A percentile compares a stretch with the other conserved stretches of the same genome.
Conservation (phyloP, 2,329 filamentous ascomycete genomes). For the Exophiala bonariae region DNA sequence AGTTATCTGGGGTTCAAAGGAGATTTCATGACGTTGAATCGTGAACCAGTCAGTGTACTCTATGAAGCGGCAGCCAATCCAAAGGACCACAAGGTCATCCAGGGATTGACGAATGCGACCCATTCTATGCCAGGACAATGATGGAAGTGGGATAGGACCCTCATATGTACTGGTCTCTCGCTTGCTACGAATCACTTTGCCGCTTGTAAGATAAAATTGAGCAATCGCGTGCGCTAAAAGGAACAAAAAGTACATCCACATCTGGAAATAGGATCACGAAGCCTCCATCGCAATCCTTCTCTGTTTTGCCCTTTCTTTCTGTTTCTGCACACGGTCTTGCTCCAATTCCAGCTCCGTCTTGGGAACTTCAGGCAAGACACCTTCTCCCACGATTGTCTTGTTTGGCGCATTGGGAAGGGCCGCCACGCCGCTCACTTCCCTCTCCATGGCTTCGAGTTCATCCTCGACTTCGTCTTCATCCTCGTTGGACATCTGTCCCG, state of each 20-base stretch:
- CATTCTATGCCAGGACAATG: constrained; percentile 45
- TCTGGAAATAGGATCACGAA: constrained; percentile 10
- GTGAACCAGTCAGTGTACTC: constrained; percentile 79
- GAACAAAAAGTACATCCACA: too few relatives aligned
- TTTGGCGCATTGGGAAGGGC: constrained; percentile 35
- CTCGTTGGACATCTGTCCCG: constrained; percentile 82
- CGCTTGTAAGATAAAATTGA: too few relatives aligned
- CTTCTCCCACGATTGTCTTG: constrained; percentile 25
- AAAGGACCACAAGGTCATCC: constrained; percentile 67
- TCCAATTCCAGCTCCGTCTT: constrained; percentile 32
- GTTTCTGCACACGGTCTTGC: constrained; percentile 31
- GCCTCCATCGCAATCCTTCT: constrained; percentile 31
- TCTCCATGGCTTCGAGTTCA: constrained; percentile 80
- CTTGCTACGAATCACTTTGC: too few relatives aligned
- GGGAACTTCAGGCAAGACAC: constrained; percentile 40
- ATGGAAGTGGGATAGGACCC: constrained; percentile 6
- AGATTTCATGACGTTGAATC: constrained; percentile 83
- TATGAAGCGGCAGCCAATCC: constrained; percentile 96
- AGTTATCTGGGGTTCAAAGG: constrained; percentile 91
- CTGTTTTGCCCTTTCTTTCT: constrained; percentile 34
- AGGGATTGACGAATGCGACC: constrained; percentile 41
- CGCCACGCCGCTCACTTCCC: constrained; percentile 50
- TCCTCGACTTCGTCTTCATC: constrained; percentile 98
- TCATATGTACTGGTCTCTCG: background rate
- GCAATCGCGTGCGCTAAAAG: too few relatives aligned